Evolutionary conservation across 176 grass and related monocot species (phyloP).

Genomic region (Pontederia paniculata): DNA sequence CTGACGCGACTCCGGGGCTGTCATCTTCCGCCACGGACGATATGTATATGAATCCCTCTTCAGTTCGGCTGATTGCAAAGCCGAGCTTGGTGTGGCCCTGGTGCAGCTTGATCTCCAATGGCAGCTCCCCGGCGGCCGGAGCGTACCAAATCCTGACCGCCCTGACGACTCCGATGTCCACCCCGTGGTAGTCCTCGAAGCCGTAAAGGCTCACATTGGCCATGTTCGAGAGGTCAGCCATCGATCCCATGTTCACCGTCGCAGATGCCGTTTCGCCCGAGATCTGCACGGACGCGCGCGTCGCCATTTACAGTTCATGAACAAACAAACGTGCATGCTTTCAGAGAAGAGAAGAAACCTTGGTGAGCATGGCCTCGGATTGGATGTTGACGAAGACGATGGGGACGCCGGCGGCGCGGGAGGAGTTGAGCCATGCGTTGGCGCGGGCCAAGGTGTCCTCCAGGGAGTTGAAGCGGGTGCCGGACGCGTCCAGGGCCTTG

Average conservation of each 20-base stretch:
- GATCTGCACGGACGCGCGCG: conserved; percentile 25
- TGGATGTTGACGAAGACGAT: conserved; percentile 55
- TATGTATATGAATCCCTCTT: conserved; percentile 90
- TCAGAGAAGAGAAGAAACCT: conserved; percentile 25
- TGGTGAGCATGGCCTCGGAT: conserved; percentile 84
- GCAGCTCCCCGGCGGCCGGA: conserved; percentile 39
- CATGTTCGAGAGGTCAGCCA: conserved; percentile 68
- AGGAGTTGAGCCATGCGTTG: conserved; percentile 65
- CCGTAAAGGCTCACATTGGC: conserved; percentile 75
- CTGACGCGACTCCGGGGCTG: conserved; percentile 41
- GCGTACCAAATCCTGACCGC: conserved; percentile 78
- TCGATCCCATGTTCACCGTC: conserved; percentile 61
- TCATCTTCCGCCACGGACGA: conserved; percentile 74
- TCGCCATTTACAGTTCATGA: not conserved
- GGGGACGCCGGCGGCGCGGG: conserved; percentile 50
- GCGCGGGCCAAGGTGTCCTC: conserved; percentile 82
- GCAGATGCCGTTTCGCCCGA: conserved; percentile 68
- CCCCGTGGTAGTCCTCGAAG: conserved; percentile 96
- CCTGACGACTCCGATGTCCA: conserved; percentile 75
- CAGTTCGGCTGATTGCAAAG: conserved; percentile 80
- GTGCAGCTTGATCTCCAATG: conserved; percentile 51
- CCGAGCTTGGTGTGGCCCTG: conserved; percentile 68
- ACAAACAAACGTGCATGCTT: not conserved
- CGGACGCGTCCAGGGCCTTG: conserved; percentile 37
- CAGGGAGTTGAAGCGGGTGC: conserved; percentile 51